Percentiles rank a stretch among this genome's conserved stretches.
These are phyloP conservation scores for Rhododendron vialii DNA, from an alignment of 148 eudicot species.

Conservation along the genomic window DNA sequence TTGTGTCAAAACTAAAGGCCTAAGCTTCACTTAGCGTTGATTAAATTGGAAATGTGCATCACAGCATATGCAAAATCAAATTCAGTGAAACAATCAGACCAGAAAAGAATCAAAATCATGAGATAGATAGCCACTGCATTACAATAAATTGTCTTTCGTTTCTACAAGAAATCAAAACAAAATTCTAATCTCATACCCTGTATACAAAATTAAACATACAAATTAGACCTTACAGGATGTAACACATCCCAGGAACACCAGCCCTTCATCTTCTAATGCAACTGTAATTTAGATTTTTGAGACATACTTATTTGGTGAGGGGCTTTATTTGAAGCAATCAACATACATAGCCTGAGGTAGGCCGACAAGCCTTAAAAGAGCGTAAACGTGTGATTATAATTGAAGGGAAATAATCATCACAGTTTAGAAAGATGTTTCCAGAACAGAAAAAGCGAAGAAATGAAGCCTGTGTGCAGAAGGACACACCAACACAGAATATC, in stretches of 20 bases:
- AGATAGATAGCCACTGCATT: neutral
- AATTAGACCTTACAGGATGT: neutral
- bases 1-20: neutral
- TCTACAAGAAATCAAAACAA: neutral
- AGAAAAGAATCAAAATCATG: neutral
- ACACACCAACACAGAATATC: neutral
- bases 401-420: neutral
- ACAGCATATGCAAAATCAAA: neutral
- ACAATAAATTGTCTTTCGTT: neutral
- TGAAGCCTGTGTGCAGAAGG: neutral
- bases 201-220: neutral
- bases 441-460: neutral
- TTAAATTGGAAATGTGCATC: neutral
- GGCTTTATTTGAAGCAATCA: neutral
- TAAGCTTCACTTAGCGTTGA: neutral
- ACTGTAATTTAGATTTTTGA: neutral
- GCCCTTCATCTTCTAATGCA: neutral
- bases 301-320: neutral
- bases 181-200: neutral
- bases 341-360: neutral
- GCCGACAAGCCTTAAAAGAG: neutral
- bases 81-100: neutral
- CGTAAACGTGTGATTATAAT: neutral
- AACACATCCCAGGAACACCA: neutral
- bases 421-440: slow-evolving; percentile 4